phyloP scores from a whole-genome alignment of 208 protist species.

The Leishmania major region DNA sequence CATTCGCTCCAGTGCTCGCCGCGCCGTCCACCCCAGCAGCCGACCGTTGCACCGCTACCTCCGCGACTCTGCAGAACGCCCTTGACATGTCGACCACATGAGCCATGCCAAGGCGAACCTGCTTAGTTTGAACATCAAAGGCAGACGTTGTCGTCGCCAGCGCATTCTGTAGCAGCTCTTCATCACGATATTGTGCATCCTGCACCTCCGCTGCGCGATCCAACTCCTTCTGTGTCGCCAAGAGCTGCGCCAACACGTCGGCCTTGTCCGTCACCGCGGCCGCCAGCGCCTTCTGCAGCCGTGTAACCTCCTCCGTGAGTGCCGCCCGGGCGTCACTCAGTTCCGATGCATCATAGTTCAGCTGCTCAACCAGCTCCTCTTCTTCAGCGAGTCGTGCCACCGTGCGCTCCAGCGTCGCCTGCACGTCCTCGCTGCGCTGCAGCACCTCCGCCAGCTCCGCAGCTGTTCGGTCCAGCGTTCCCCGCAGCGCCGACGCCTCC shows the following conservation, averaged over 20 bases:
- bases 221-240: slow-evolving; percentile 2
- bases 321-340: neutral
- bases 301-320: slow-evolving; percentile 13
- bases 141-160: slow-evolving; percentile 1
- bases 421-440: slow-evolving; percentile 20
- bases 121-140: slow-evolving; percentile 7
- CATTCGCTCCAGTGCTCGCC: neutral
- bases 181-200: slow-evolving; percentile 18
- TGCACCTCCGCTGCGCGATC: slow-evolving; percentile 19
- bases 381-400: slow-evolving; percentile 6
- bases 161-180: slow-evolving; percentile 7
- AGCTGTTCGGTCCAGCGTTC: neutral
- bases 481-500: neutral
- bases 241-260: slow-evolving; percentile 9
- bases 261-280: neutral
- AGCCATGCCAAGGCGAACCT: slow-evolving; percentile 8
- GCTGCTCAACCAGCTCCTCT: slow-evolving; percentile 7
- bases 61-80: neutral
- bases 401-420: slow-evolving; percentile 5
- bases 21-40: no score
- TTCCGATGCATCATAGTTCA: slow-evolving; percentile 19
- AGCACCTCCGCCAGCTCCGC: slow-evolving; percentile 13
- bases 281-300: neutral
- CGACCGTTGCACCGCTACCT: neutral
- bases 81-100: slow-evolving; percentile 12